phyloP scores from a whole-genome alignment of 2,329 filamentous ascomycete genomes.

The Penicillium palitans region DNA sequence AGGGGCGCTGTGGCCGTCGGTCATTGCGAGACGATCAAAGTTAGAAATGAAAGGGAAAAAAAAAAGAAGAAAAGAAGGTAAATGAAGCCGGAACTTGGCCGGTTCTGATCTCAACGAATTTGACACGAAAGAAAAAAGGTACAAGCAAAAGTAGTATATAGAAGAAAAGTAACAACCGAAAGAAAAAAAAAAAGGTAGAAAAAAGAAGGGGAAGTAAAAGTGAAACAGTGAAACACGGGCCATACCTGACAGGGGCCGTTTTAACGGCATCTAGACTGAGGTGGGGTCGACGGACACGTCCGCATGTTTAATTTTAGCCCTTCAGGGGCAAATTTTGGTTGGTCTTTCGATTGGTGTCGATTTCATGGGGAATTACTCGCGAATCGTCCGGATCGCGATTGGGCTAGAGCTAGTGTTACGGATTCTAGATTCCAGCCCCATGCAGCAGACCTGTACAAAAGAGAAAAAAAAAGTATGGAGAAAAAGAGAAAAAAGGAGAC shows the following conservation, averaged over 20 bases:
- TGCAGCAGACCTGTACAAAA: background rate
- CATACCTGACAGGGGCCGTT: constrained; percentile 14
- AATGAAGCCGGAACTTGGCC: constrained; percentile 1
- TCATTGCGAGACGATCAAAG: constrained; percentile 17
- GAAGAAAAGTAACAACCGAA: background rate
- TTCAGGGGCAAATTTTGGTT: background rate
- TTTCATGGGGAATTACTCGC: background rate
- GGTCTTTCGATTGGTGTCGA: background rate
- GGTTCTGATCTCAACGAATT: constrained; percentile 6
- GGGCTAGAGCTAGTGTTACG: background rate
- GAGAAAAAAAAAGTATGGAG: background rate
- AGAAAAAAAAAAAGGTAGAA: constrained; percentile 6
- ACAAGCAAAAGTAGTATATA: constrained; percentile 3
- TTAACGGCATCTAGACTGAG: constrained; percentile 20
- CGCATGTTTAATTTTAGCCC: constrained; percentile 13
- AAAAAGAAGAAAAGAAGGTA: constrained; percentile 2
- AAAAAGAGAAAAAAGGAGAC: background rate
- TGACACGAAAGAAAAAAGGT: background rate
- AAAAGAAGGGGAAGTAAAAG: constrained; percentile 9
- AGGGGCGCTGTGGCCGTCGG: constrained; percentile 19
- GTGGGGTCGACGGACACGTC: constrained; percentile 16
- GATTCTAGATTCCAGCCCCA: background rate
- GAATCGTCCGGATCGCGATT: background rate
- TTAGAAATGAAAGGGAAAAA: constrained; percentile 5
- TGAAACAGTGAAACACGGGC: constrained; percentile 13